phyloP scores from a whole-genome alignment of 2,329 filamentous ascomycete genomes.

The Westerdykella aurantiaca region DNA sequence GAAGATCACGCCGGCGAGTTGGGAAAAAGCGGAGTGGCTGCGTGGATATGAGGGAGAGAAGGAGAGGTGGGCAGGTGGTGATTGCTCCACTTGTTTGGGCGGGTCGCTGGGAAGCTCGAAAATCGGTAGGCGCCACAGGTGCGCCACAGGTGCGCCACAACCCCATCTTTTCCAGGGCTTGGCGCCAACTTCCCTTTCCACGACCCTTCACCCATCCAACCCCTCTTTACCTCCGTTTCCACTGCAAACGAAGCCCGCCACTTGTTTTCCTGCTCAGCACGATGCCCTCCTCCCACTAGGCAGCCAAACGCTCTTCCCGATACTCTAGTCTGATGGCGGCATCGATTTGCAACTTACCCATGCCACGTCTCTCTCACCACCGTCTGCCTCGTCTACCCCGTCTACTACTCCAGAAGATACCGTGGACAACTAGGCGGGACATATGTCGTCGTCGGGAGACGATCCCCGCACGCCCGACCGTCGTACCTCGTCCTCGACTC shows the following conservation, averaged over 20 bases:
- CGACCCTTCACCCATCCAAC: neutral
- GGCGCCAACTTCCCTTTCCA: too few species aligned
- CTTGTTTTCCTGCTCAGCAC: neutral
- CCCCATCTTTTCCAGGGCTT: too few species aligned
- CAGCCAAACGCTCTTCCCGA: neutral
- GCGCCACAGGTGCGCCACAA: too few species aligned
- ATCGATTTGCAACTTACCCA: neutral
- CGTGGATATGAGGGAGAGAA: constrained; percentile 1
- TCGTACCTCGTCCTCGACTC: constrained; percentile 34
- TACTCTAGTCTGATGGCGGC: neutral
- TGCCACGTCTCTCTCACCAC: neutral
- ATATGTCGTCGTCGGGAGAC: constrained; percentile 34
- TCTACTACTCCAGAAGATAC: neutral
- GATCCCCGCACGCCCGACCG: constrained; percentile 35
- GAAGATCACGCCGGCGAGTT: neutral
- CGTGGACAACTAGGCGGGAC: constrained; percentile 3
- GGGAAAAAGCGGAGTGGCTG: too few species aligned
- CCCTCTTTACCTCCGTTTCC: neutral
- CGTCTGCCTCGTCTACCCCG: neutral
- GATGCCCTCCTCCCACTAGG: neutral
- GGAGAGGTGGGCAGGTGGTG: neutral
- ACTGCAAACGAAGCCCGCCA: neutral
- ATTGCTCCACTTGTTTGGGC: constrained; percentile 6
- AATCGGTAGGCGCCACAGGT: too few species aligned
- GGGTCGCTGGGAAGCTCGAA: too few species aligned